Base-by-base conservation (phyloP, 306 rosid species). In the Crotalaria pallida region DNA sequence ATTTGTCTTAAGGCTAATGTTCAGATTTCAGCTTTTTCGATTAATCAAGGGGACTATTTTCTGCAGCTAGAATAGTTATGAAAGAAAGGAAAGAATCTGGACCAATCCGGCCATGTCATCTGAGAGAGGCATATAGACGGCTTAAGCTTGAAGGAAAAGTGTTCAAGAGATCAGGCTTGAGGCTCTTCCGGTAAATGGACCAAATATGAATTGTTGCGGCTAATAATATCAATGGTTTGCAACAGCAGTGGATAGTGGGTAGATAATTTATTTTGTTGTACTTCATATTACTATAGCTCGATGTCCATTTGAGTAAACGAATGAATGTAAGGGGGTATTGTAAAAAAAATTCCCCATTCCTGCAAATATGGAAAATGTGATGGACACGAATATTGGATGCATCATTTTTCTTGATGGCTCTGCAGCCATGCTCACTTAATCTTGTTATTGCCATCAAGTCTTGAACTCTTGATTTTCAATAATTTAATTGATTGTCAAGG, bases 71-170 rank as follows among this genome's bases (percentile, higher is more conserved):
- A 87, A 75, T 82, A 48, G 81, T 91, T 17, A 91, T 94, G 97
- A 51, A 83, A 6, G 97, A 91, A 83, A 88, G 99, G 80, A 84
- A 79, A 57, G 97, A 94, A 71, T 83, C 96, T 18, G 99, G 99
- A 41, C 92, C 99, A 43, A 87, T 91, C 29, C 85, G 99, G 53
- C 96, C 98, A 48, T 90, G 97, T 85, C 99, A 95, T 82, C 58
- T 94, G 66, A 81, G 97, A 78, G 99, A 94, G 82, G 88, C 97
- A 34, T 84, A 87, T 77, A 80, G 96, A 83, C 82, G 97, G 68
- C 81, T 84, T 27, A 94, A 91, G 88, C 82, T 89, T 51, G 99
- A 94, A 83, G 99, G 99, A 27, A 94, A 91, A 77, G 83, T 87
- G 50, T 96, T 92, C 16, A 87, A 85, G 78, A 91, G 82, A 82